Base-by-base conservation (phyloP, 148 eudicot species). In the Chenopodium album region DNA sequence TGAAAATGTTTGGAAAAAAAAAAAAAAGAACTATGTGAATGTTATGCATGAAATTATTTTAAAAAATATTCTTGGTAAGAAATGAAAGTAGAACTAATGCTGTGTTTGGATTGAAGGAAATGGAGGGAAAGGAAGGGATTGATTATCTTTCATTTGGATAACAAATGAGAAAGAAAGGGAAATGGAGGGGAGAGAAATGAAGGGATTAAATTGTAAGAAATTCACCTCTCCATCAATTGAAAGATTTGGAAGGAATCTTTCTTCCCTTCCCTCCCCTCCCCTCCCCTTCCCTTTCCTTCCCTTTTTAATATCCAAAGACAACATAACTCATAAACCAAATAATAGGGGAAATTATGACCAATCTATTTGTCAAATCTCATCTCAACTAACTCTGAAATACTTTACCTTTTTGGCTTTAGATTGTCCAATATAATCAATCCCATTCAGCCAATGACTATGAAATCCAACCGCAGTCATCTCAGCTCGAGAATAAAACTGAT, bases 401-500 rank as follows among this genome's bases (percentile, higher is more conserved):
- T 64, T 67, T 85, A 85, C 87, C 85, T 17, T 75, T 76, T 82
- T 79, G 46, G 52, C 46, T 75, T 22, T 65, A 17, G 31, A 9
- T 31, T 34, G 23, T 70, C 84, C 84, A 62, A 82, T 76, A 64
- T 60, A 85, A 85, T 75, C 87, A 82, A 85, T 85, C 44, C 85
- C 87, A 70, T 76, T 63, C 29, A 82, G 78, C 87, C 85, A 85
- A 76, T 82, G 87, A 50, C 80, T 60, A 54, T 85, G 87, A 79
- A 85, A 80, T 71, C 87, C 87, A 70, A 85, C 31, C 4, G 69
- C 87, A 60, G 44, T 77, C 87, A 85, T 85, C 79, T 85, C 87
- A 47, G 82, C 85, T 23, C 87, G 85, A 76, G 87, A 85, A 79
- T 59, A 85, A 71, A 85, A 85, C 29, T 82, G 80, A 78, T 82